A percentile compares a stretch with the other conserved stretches of the same genome.
Conservation (phyloP, 257 asterid species). For the Henckelia pumila region DNA sequence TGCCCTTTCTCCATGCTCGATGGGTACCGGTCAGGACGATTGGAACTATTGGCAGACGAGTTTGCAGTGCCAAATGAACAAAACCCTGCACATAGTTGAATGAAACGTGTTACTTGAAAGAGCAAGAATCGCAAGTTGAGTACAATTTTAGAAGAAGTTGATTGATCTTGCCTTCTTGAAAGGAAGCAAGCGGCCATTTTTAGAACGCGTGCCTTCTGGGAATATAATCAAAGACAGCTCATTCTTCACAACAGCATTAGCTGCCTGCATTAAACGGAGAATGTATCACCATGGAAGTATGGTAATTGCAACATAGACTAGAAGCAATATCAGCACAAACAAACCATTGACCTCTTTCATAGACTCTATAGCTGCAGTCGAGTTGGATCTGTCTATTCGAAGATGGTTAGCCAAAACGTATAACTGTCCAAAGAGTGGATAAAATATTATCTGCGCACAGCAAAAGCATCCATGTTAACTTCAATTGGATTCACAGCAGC, state of each 20-base stretch:
- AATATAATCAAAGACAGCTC: conserved; percentile 41
- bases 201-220: conserved; percentile 55
- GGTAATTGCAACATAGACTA: neutral
- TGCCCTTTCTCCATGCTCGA: conserved; percentile 52
- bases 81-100: conserved; percentile 37
- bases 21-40: conserved; percentile 39
- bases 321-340: neutral
- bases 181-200: conserved; percentile 42
- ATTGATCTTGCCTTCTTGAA: conserved; percentile 41
- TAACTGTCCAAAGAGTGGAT: conserved; percentile 42
- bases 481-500: too few species aligned
- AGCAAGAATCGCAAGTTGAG: neutral
- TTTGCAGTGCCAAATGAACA: conserved; percentile 48
- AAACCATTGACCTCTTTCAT: conserved; percentile 30
- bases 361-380: conserved; percentile 38
- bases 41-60: conserved; percentile 44
- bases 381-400: conserved; percentile 40
- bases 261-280: conserved; percentile 30
- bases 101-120: neutral
- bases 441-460: conserved; percentile 35
- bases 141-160: neutral
- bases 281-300: neutral
- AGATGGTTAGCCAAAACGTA: conserved; percentile 45
- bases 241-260: conserved; percentile 33
- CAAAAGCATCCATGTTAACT: neutral